A percentile compares a stretch with the other conserved stretches of the same genome.
Evolutionary conservation across 176 grass and related monocot genomes (phyloP).

Genomic region (Puya raimondii): DNA sequence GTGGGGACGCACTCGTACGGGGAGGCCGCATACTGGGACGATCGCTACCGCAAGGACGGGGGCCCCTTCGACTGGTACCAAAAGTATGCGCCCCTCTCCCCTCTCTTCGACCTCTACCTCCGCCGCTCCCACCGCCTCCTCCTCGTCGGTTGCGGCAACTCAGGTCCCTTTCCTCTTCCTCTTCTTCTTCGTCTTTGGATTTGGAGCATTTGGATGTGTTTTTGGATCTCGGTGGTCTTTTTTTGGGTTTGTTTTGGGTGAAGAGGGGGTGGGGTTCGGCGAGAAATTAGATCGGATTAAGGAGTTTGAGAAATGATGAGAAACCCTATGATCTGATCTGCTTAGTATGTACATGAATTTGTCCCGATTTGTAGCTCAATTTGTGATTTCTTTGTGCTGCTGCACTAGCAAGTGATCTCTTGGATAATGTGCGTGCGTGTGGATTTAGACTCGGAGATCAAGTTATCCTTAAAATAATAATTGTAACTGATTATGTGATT

Average conservation of each 20-base stretch:
- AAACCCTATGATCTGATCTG: no score
- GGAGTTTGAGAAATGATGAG: no score
- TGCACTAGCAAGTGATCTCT: no score
- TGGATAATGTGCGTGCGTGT: no score
- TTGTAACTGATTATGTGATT: no score
- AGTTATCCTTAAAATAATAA: no score
- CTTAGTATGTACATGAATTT: no score
- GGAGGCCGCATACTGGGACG: constrained; percentile 86
- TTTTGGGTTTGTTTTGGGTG: background rate
- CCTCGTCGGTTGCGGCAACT: constrained; percentile 91
- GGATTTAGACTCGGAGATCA: no score
- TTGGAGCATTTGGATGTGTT: background rate
- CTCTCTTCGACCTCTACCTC: constrained; percentile 61
- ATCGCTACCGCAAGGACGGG: constrained; percentile 70
- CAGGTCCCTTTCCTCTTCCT: constrained; percentile 33
- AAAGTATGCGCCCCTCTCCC: constrained; percentile 70
- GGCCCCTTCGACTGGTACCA: constrained; percentile 94
- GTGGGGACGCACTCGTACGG: constrained; percentile 60
- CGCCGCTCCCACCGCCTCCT: constrained; percentile 46
- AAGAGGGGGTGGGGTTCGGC: background rate
- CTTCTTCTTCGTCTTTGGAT: background rate
- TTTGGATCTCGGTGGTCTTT: background rate
- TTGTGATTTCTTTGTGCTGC: no score
- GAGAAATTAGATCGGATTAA: no score
- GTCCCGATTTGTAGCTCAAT: no score